Base-by-base conservation (phyloP, 768 basidiomycete genomes). In the Phylloporus rhodoxanthus region DNA sequence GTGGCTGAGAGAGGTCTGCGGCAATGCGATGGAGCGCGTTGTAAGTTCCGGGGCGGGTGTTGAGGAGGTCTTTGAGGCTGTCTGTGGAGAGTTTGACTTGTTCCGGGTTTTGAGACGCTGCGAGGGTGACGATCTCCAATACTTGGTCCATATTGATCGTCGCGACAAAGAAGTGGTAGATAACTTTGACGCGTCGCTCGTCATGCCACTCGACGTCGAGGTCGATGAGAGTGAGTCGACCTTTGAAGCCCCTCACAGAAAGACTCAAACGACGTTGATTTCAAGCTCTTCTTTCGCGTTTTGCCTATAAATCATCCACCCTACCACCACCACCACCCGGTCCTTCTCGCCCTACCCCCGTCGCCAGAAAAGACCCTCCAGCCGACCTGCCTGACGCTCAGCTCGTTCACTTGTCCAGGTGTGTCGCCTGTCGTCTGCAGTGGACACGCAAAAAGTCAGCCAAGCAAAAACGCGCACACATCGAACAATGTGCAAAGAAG, bases 11-110 rank as follows among this genome's bases (percentile, higher is more conserved):
- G 54, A 68, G 70, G 56, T 81, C 76, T 25, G 80, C 73, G 20
- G 87, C 86, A 64, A 91, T 88, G 55, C 83, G 78, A 56, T 87
- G 80, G 42, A 92, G 72, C 17, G 77, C 76, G 59, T 87, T 80
- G 57, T 78, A 86, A 1, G 84, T 79, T 36, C 89, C 90, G 43
- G 80, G 74, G 69, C 80, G 76, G 25, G 58, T 60, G 43, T 83
- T 79, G 21, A 86, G 69, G 65, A 89, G 74, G 54, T 76, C 66
- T 58, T 86, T 87, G 52, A 92, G 76, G 34, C 82, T 78, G 54
- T 77, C 70, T 11, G 80, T 73, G 61, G 66, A 87, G 26, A 62
- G 68, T 68, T 60, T 72, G 58, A 73, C 64, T 37, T 71, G 67
- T 15, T 64, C 62, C 17, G 84, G 79, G 62, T 85, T 76, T 69